A percentile compares a stretch with the other conserved stretches of the same genome.
phyloP scores from a whole-genome alignment of 2,329 filamentous ascomycete species.

The Trichocomaceae sp. region DNA sequence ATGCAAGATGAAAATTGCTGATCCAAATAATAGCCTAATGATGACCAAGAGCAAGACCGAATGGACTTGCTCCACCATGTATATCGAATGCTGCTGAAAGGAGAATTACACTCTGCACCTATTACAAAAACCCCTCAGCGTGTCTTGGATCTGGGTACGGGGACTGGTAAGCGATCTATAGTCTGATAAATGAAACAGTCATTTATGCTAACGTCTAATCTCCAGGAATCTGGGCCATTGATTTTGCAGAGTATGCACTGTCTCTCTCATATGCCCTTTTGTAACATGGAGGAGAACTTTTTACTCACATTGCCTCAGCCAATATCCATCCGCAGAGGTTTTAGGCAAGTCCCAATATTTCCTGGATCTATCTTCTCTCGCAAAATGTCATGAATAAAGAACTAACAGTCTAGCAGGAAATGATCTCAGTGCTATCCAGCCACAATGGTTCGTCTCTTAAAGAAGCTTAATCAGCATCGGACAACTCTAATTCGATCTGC shows the following conservation, averaged over 20 bases:
- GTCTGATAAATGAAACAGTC: background rate
- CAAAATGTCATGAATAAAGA: too few relatives aligned
- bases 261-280: too few relatives aligned
- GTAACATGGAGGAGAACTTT: too few relatives aligned
- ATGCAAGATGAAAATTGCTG: too few relatives aligned
- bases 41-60: slow-evolving; percentile 30
- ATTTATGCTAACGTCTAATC: background rate
- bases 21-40: slow-evolving; percentile 24
- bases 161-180: slow-evolving; percentile 11
- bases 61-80: slow-evolving; percentile 31
- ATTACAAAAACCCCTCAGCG: slow-evolving; percentile 19
- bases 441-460: slow-evolving; percentile 16
- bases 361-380: too few relatives aligned
- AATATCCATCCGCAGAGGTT: slow-evolving; percentile 20
- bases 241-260: slow-evolving; percentile 13
- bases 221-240: slow-evolving; percentile 12
- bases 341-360: background rate
- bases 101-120: slow-evolving; percentile 26
- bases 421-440: slow-evolving; percentile 20
- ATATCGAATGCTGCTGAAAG: slow-evolving; percentile 24
- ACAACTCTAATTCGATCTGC: background rate
- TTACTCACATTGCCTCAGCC: too few relatives aligned
- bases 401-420: too few relatives aligned
- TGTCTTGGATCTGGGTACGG: slow-evolving; percentile 36
- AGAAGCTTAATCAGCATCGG: background rate